Conservation (phyloP, 352 stramenopile genomes). For the Phytopythium delawarense region DNA sequence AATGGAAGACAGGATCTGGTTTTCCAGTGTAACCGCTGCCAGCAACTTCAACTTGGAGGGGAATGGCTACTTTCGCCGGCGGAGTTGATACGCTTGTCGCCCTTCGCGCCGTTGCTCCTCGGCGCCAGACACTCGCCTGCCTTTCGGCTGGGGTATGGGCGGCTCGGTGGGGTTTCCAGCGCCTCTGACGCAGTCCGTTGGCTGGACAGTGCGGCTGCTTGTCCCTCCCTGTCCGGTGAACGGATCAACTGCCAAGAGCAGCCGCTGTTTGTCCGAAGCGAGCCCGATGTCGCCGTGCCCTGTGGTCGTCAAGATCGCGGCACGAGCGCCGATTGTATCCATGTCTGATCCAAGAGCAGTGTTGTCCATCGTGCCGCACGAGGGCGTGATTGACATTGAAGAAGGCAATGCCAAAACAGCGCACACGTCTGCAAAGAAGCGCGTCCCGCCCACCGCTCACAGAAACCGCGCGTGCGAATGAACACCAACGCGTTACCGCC, state of each 20-base stretch:
- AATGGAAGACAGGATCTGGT: too few relatives aligned
- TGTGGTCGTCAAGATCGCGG: not conserved
- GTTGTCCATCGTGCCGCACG: not conserved
- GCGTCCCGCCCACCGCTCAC: not conserved
- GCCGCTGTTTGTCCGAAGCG: not conserved
- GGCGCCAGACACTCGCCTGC: not conserved
- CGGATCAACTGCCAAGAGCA: not conserved
- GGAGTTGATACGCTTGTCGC: not conserved
- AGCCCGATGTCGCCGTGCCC: not conserved
- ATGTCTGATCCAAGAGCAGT: not conserved
- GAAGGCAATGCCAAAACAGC: not conserved
- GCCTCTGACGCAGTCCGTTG: not conserved
- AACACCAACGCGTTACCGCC: not conserved
- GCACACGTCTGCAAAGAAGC: not conserved
- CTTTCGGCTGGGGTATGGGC: not conserved
- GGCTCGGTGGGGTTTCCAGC: not conserved
- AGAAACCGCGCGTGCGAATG: constrained; percentile 1
- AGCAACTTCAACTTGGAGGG: too few relatives aligned
- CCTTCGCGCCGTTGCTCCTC: not conserved
- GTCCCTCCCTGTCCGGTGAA: not conserved
- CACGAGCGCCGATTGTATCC: not conserved
- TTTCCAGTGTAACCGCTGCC: too few relatives aligned
- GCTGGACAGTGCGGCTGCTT: not conserved
- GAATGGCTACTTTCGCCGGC: too few relatives aligned
- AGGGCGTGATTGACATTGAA: not conserved